Base-by-base conservation (phyloP, 23 red algal genomes). In the Pyropia yezoensis region DNA sequence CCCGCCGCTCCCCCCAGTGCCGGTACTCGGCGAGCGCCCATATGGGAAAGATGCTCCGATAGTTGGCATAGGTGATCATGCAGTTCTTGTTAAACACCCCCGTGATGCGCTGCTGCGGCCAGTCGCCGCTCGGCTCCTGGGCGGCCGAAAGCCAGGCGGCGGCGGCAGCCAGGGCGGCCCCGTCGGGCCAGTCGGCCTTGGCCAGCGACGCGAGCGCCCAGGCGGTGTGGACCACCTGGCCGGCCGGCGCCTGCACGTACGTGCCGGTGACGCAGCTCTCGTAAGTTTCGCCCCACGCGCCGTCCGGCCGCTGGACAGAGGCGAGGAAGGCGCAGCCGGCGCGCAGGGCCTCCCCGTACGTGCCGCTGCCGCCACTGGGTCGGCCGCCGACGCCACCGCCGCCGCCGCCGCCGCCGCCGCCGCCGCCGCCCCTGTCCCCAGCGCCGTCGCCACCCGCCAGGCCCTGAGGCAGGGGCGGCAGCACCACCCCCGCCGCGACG, bases 31-130 rank as follows among this genome's bases (percentile, higher is more conserved):
- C 86, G 6, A 98, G 66, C 18, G 94, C 94, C 86, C 86, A 98
- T 6, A 98, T 76, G 9, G 85, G 77, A 61, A 98, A 98, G 16
- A 98, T 80, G 29, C 76, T 85, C 14, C 85, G 71, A 60, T 91
- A 98, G 59, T 91, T 85, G 30, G 81, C 69, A 75, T 98, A 98
- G 13, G 86, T 91, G 49, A 98, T 98, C 94, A 98, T 98, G 71
- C 94, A 98, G 47, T 91, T 98, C 59, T 72, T 65, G 59, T 98
- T 98, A 61, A 98, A 98, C 21, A 98, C 94, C 33, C 94, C 94
- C 14, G 54, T 71, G 64, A 98, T 98, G 56, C 33, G 78, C 69
- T 98, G 94, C 74, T 98, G 94, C 28, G 85, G 84, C 94, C 94
- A 98, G 62, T 89, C 94, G 20, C 85, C 94, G 17, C 50, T 73